These are phyloP conservation scores for Pseudognaphalium luteoalbum DNA, from an alignment of 129 eudicot genomes.

Conservation along the genomic window DNA sequence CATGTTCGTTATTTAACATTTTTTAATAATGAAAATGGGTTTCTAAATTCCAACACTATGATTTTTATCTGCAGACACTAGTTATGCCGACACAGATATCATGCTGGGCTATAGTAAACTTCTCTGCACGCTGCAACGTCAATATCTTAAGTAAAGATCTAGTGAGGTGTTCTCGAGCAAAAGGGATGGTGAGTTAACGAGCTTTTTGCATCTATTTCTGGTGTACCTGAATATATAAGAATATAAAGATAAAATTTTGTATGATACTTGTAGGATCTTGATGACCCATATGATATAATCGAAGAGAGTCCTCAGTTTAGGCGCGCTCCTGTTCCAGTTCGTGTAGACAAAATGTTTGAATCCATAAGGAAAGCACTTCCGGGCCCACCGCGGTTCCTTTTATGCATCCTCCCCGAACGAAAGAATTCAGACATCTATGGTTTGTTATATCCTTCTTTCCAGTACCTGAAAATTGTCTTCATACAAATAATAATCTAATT, in stretches of 20 bases:
- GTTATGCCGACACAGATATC: constrained; percentile 48
- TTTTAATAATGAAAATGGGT: neutral
- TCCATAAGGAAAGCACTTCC: constrained; percentile 40
- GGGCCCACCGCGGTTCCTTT: constrained; percentile 50
- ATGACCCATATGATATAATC: constrained; percentile 44
- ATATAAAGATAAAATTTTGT: neutral
- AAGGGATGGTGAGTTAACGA: constrained; percentile 58
- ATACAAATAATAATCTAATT: neutral
- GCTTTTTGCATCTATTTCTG: neutral
- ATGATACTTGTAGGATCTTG: constrained; percentile 29
- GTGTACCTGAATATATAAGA: constrained; percentile 7
- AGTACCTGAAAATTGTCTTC: neutral
- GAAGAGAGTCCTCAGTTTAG: constrained; percentile 60
- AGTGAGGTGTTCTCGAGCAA: constrained; percentile 42
- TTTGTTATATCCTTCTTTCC: neutral
- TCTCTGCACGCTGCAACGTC: constrained; percentile 71
- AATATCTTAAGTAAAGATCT: constrained; percentile 40
- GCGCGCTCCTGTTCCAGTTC: constrained; percentile 54
- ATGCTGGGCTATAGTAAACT: constrained; percentile 75
- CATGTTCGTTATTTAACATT: neutral
- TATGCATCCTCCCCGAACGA: constrained; percentile 66
- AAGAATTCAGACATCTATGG: constrained; percentile 63
- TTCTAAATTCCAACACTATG: neutral
- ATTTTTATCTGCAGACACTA: constrained; percentile 43
- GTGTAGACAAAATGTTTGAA: constrained; percentile 77